These are phyloP conservation scores for Teratosphaeria viscida DNA, from an alignment of 2,329 filamentous ascomycete genomes.

Conservation along the genomic window DNA sequence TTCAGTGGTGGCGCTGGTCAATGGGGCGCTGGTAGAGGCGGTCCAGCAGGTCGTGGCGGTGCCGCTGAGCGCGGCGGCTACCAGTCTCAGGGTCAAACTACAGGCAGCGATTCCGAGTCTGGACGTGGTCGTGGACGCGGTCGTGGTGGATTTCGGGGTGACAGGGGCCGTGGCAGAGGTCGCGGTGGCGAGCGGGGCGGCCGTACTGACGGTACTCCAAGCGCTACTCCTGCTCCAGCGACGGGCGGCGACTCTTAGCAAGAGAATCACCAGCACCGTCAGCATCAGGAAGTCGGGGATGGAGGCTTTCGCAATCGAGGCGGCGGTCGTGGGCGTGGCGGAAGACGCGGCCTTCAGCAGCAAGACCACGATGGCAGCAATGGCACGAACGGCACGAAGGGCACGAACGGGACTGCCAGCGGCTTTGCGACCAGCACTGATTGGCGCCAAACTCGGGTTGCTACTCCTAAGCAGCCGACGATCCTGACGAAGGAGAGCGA, in stretches of 20 bases:
- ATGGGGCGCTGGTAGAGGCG: constrained; percentile 57
- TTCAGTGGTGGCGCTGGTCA: constrained; percentile 41
- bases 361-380: not conserved
- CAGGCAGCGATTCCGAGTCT: constrained; percentile 57
- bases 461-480: not conserved
- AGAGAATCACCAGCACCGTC: not conserved
- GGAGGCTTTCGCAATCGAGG: not conserved
- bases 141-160: constrained; percentile 41
- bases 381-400: not conserved
- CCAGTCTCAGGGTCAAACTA: constrained; percentile 24
- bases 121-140: constrained; percentile 46
- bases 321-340: not conserved
- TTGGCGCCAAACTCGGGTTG: not conserved
- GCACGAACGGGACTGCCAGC: not conserved
- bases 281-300: not conserved
- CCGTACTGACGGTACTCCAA: constrained; percentile 13
- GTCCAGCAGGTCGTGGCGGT: constrained; percentile 51
- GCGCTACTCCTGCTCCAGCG: constrained; percentile 11
- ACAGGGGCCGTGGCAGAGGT: constrained; percentile 40
- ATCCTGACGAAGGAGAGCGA: not conserved
- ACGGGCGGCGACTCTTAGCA: constrained; percentile 22
- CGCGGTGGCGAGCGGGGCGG: constrained; percentile 24
- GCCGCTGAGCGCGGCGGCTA: constrained; percentile 21
- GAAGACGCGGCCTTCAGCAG: not conserved
- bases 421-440: not conserved